These are phyloP conservation scores for Lyophyllum decastes DNA, from an alignment of 768 basidiomycete species.

Conservation along the genomic window DNA sequence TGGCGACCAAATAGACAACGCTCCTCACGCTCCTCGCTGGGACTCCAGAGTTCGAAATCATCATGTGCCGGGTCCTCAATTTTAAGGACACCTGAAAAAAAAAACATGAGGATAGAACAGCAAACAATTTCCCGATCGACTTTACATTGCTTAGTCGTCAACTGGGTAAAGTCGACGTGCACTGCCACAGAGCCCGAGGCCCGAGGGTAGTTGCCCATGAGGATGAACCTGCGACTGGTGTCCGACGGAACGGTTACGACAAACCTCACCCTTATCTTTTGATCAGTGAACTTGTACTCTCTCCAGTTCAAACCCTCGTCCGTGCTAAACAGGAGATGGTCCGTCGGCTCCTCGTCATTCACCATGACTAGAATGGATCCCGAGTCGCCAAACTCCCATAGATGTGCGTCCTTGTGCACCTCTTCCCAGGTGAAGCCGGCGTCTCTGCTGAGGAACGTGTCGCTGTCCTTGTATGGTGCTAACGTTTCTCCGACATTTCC, in stretches of 20 bases:
- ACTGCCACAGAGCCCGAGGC: slow-evolving; percentile 59
- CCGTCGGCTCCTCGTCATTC: slow-evolving; percentile 93
- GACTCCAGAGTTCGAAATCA: slow-evolving; percentile 98
- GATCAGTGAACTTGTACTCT: slow-evolving; percentile 80
- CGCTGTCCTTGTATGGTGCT: slow-evolving; percentile 79
- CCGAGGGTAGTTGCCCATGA: slow-evolving; percentile 67
- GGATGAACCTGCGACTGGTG: slow-evolving; percentile 88
- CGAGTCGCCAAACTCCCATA: slow-evolving; percentile 98
- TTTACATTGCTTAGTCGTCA: slow-evolving; percentile 79
- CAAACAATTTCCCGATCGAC: slow-evolving; percentile 9
- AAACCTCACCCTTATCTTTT: slow-evolving; percentile 68
- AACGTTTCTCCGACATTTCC: slow-evolving; percentile 92
- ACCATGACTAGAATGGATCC: slow-evolving; percentile 92
- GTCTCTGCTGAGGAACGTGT: slow-evolving; percentile 96
- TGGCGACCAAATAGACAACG: slow-evolving; percentile 90
- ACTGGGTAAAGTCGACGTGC: slow-evolving; percentile 85
- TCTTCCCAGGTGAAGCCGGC: slow-evolving; percentile 99
- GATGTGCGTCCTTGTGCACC: slow-evolving; percentile 95
- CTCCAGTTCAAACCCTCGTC: slow-evolving; percentile 89
- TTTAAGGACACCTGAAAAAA: slow-evolving; percentile 61
- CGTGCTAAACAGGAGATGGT: slow-evolving; percentile 85
- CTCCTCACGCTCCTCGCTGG: slow-evolving; percentile 86
- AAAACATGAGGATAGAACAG: slow-evolving; percentile 4
- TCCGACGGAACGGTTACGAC: slow-evolving; percentile 91
- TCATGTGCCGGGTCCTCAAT: slow-evolving; percentile 75